phyloP scores from a whole-genome alignment of 2,329 filamentous ascomycete genomes.

The Penicillium sumatraense region DNA sequence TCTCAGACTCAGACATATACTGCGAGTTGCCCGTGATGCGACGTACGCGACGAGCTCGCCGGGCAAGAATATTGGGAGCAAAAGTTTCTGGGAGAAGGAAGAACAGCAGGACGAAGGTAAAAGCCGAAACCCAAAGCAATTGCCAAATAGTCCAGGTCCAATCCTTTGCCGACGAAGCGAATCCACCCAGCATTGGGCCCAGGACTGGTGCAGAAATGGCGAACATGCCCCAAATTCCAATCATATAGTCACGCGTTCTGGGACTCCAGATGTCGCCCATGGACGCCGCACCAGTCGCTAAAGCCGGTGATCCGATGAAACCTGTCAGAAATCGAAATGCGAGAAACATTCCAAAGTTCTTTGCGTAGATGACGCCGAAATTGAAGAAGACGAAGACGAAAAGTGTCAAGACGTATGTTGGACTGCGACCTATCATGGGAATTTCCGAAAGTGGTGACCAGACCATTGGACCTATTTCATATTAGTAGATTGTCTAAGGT shows the following conservation, averaged over 20 bases:
- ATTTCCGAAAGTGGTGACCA: slow-evolving; percentile 55
- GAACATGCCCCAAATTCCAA: slow-evolving; percentile 62
- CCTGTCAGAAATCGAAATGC: slow-evolving; percentile 58
- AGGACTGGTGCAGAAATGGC: slow-evolving; percentile 56
- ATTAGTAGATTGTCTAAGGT: neutral
- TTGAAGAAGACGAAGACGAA: slow-evolving; percentile 56
- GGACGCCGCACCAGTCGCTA: slow-evolving; percentile 53
- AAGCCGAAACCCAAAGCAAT: slow-evolving; percentile 63
- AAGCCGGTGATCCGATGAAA: slow-evolving; percentile 53
- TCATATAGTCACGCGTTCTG: slow-evolving; percentile 56
- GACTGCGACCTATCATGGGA: slow-evolving; percentile 54
- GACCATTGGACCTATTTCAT: slow-evolving; percentile 47
- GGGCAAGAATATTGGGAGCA: slow-evolving; percentile 23
- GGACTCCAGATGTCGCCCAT: slow-evolving; percentile 50
- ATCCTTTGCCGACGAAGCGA: slow-evolving; percentile 58
- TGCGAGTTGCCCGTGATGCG: slow-evolving; percentile 45
- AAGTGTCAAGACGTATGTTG: slow-evolving; percentile 55
- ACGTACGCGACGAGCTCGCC: slow-evolving; percentile 30
- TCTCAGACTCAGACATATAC: slow-evolving; percentile 47
- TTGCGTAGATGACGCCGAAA: slow-evolving; percentile 52
- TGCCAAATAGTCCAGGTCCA: slow-evolving; percentile 69
- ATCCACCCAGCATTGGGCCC: slow-evolving; percentile 66
- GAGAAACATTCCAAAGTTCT: slow-evolving; percentile 58
- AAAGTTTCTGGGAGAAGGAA: slow-evolving; percentile 38
- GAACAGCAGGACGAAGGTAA: slow-evolving; percentile 56